Base-by-base conservation (phyloP, 306 rosid genomes). In the Prunus kanzakura region DNA sequence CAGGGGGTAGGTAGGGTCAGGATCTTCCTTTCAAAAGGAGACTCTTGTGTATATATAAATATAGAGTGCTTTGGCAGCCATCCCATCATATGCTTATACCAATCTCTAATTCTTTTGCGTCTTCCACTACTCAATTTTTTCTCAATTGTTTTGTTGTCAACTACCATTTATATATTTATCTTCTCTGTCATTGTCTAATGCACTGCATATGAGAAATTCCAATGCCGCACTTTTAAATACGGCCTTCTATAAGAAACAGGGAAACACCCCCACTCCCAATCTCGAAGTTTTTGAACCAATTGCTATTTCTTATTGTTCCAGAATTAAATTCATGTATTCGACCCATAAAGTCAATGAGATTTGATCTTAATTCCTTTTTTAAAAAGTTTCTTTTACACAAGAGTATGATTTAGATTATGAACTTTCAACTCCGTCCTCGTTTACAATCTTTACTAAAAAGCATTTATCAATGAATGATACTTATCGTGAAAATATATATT, bases 121-220 rank as follows among this genome's bases (percentile, higher is more conserved):
- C 81, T 81, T 68, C 92, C 87, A 88, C 96, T 86, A 75, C 77
- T 74, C 68, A 4, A 30, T 32, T 86, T 80, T 74, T 23, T 38
- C 47, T 76, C 35, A 60, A 54, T 71, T 83, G 74, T 79, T 73
- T 77, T 81, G 64, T 35, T 78, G 77, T 74, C 82, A 79, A 70
- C 80, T 65, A 75, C 84, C 13, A 11, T 73, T 58, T 19, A 11
- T 61, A 20, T 43, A 63, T 45, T 72, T 69, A 50, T 61, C 49
- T 46, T 50, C 50, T 32, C 49, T 7, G 64, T 67, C 50, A 67
- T 11, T 30, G 64, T 49, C 78, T 23, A 32, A 71, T 71, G 52
- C 64, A 32, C 8, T 30, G 15, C 50, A 30, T 35, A 20, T 55
- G 56, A 72, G 25, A 73, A 46, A 41, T 32, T 66, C 75, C 32